These are phyloP conservation scores for Raphanus sativus DNA, from an alignment of 345 rosid genomes.

Conservation along the genomic window DNA sequence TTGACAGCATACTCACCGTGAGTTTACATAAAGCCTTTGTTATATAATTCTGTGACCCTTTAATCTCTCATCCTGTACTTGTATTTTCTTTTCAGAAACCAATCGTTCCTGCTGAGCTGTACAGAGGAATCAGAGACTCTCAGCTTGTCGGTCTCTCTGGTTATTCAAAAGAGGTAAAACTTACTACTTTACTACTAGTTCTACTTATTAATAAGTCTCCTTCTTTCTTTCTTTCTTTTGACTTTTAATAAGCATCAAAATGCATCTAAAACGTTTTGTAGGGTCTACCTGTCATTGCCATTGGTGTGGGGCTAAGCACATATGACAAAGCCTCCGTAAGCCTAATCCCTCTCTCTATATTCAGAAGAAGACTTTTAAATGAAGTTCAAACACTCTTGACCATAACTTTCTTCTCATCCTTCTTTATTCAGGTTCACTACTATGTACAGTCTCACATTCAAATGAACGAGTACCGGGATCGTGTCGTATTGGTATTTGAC, in stretches of 20 bases:
- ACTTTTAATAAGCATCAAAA: neutral
- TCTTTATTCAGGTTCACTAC: slow-evolving; percentile 60
- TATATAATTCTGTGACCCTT: neutral
- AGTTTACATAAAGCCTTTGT: slow-evolving; percentile 17
- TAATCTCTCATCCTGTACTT: slow-evolving; percentile 14
- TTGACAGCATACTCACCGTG: slow-evolving; percentile 72
- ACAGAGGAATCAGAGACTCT: slow-evolving; percentile 82
- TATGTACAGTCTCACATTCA: slow-evolving; percentile 98
- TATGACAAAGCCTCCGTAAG: slow-evolving; percentile 95
- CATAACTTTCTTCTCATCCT: slow-evolving; percentile 11
- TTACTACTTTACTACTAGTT: neutral
- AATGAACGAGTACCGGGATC: slow-evolving; percentile 94
- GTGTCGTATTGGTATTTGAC: slow-evolving; percentile 72
- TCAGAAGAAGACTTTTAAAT: neutral
- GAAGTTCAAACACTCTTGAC: slow-evolving; percentile 21
- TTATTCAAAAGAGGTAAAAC: slow-evolving; percentile 81
- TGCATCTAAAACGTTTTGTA: slow-evolving; percentile 23
- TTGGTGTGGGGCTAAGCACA: slow-evolving; percentile 91
- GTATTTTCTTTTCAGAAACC: slow-evolving; percentile 67
- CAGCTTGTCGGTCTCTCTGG: slow-evolving; percentile 94
- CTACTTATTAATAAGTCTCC: slow-evolving; percentile 3
- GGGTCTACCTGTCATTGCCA: slow-evolving; percentile 94
- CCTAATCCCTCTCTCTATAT: slow-evolving; percentile 12
- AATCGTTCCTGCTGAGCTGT: slow-evolving; percentile 73
- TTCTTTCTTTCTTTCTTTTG: neutral